Base-by-base conservation (phyloP, 352 stramenopile genomes). In the Globisporangium cylindrosporum region DNA sequence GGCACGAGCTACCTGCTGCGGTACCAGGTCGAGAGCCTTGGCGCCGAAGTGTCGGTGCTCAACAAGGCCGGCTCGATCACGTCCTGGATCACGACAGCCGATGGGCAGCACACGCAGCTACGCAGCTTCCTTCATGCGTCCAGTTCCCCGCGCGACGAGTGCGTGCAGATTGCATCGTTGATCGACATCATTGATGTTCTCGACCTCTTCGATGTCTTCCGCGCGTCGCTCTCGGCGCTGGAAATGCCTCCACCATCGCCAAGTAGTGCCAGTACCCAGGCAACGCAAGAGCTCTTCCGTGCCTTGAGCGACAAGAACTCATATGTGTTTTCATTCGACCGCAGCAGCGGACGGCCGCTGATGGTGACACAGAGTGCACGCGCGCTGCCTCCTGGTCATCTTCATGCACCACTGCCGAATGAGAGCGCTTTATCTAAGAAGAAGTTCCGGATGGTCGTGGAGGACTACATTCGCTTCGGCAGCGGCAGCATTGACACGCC, bases 291-390 rank as follows among this genome's bases (percentile, higher is more conserved):
- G 24, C 38, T 43, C 7, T 72, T 69, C 53, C 65, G 69, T 7
- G 66, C 78, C 10, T 67, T 59, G 10, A 81, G 63, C 14, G 74
- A 81, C 59, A 88, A 75, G 62, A 76, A 78, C 53, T 63, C 72
- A 55, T 89, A 86, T 69, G 62, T 74, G 61, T 83, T 88, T 54
- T 67, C 73, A 15, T 82, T 89, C n/a, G 77, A 89, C 59, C 63
- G 60, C 0, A 51, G 59, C 32, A 73, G 63, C 5, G 77, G 77
- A 43, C 69, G 66, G 14, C 82, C 80, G 1, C 49, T 79, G 20
- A 61, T 69, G 22, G 73, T 88, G 34, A 82, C 77, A 6, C 77
- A 87, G 55, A 72, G 55, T 5, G 55, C 41, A 1, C 32, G 48
- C 8, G 2, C 1, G 7, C 38, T 20, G 12, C 12, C 38, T 20